These are phyloP conservation scores for Coccinonectria pachysandricola DNA, from an alignment of 2,329 filamentous ascomycete species.

Conservation along the genomic window DNA sequence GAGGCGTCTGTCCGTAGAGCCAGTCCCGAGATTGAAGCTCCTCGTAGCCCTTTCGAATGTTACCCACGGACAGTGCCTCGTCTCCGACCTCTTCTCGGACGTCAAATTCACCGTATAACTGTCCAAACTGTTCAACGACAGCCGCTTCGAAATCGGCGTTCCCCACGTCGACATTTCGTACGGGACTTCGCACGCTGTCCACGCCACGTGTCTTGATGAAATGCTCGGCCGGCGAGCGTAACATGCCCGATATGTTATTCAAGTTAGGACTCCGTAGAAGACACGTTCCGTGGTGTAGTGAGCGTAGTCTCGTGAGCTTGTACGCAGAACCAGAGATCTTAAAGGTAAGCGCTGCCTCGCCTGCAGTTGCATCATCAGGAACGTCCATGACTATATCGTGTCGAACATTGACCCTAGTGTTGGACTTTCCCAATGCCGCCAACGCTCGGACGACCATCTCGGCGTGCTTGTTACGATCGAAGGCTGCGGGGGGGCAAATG, in stretches of 20 bases:
- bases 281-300: conserved; percentile 89
- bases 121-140: conserved; percentile 54
- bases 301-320: conserved; percentile 72
- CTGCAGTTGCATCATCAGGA: conserved; percentile 4
- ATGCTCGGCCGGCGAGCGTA: conserved; percentile 67
- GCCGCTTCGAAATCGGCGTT: conserved; percentile 37
- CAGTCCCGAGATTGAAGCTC: conserved; percentile 51
- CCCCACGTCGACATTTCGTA: conserved; percentile 63
- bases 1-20: conserved; percentile 79
- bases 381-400: conserved; percentile 81
- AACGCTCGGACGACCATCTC: conserved; percentile 89
- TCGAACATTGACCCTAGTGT: conserved; percentile 70
- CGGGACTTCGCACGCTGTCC: conserved; percentile 78
- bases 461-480: conserved; percentile 79
- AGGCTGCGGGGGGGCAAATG: conserved; percentile 65
- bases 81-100: conserved; percentile 36
- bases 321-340: conserved; percentile 95
- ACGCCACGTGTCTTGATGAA: conserved; percentile 78
- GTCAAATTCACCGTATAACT: conserved; percentile 48
- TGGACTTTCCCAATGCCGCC: conserved; percentile 42
- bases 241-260: conserved; percentile 52
- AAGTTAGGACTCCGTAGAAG: conserved; percentile 71
- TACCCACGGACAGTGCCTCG: conserved; percentile 32
- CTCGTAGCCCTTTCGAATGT: conserved; percentile 32
- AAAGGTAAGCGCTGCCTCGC: conserved; percentile 29